Evolutionary conservation across 805 yeast genomes (phyloP).

Genomic region (Metschnikowia baotianmanensis): DNA sequence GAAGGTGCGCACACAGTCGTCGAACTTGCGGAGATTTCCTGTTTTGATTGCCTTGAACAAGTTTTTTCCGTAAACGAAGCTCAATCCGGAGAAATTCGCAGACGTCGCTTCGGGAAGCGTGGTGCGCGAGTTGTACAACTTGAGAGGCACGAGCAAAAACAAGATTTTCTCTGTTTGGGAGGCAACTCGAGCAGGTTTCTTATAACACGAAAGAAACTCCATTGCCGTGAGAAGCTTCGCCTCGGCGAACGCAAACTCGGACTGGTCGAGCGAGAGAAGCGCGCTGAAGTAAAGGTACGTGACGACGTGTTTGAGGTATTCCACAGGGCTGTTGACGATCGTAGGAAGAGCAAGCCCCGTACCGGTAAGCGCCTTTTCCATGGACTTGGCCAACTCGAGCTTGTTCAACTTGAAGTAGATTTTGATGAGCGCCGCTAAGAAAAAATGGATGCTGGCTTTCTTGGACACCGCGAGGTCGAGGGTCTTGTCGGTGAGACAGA

Average conservation of each 20-base stretch:
- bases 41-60: slow-evolving; percentile 45
- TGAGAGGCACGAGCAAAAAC: slow-evolving; percentile 61
- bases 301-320: slow-evolving; percentile 33
- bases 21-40: slow-evolving; percentile 60
- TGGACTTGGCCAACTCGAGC: slow-evolving; percentile 68
- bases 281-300: slow-evolving; percentile 70
- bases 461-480: slow-evolving; percentile 49
- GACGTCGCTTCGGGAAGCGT: slow-evolving; percentile 47
- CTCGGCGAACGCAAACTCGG: slow-evolving; percentile 52
- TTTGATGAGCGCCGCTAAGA: slow-evolving; percentile 66
- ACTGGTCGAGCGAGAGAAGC: slow-evolving; percentile 61
- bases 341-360: slow-evolving; percentile 53
- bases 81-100: slow-evolving; percentile 40
- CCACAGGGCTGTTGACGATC: slow-evolving; percentile 36
- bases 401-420: slow-evolving; percentile 66
- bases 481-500: slow-evolving; percentile 76
- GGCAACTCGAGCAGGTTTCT: slow-evolving; percentile 24
- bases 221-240: slow-evolving; percentile 53
- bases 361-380: slow-evolving; percentile 65
- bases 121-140: slow-evolving; percentile 44
- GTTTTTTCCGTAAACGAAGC: slow-evolving; percentile 41
- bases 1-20: slow-evolving; percentile 40
- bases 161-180: slow-evolving; percentile 45
- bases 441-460: slow-evolving; percentile 63
- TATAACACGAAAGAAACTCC: slow-evolving; percentile 26